These are phyloP conservation scores for Pestalotiopsis sp. DNA, from an alignment of 2,329 filamentous ascomycete genomes.

Conservation along the genomic window DNA sequence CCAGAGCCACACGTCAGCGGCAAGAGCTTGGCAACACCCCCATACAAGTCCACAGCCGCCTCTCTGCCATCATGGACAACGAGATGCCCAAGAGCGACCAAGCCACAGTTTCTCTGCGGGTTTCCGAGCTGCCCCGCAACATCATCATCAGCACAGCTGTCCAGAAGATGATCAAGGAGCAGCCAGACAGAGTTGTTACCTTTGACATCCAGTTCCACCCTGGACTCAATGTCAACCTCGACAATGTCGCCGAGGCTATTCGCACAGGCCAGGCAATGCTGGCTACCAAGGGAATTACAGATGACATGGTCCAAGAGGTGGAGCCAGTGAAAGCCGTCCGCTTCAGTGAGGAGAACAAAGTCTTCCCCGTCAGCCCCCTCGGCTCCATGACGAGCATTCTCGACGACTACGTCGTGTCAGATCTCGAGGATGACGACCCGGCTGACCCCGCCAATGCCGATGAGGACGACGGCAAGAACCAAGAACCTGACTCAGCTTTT, in stretches of 20 bases:
- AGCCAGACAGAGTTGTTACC: neutral
- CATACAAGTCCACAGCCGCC: neutral
- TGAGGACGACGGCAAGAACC: too few species aligned
- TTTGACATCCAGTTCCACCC: constrained; percentile 3
- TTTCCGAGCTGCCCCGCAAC: neutral
- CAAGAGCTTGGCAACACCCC: neutral
- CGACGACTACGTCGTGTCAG: neutral
- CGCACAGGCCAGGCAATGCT: neutral
- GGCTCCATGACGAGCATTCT: neutral
- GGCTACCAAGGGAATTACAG: neutral
- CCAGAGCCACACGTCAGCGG: neutral
- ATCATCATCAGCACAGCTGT: neutral
- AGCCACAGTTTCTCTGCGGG: neutral
- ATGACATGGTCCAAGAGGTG: neutral
- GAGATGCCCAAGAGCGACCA: neutral
- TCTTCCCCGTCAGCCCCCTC: neutral
- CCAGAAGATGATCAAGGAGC: neutral
- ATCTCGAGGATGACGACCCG: neutral
- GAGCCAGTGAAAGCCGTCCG: neutral
- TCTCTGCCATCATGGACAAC: neutral
- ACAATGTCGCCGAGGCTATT: neutral
- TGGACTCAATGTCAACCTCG: neutral
- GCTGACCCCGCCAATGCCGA: too few species aligned
- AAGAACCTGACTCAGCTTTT: too few species aligned
- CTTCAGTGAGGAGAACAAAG: neutral